phyloP scores from a whole-genome alignment of 2,329 filamentous ascomycete genomes.

The Claviceps sp. region DNA sequence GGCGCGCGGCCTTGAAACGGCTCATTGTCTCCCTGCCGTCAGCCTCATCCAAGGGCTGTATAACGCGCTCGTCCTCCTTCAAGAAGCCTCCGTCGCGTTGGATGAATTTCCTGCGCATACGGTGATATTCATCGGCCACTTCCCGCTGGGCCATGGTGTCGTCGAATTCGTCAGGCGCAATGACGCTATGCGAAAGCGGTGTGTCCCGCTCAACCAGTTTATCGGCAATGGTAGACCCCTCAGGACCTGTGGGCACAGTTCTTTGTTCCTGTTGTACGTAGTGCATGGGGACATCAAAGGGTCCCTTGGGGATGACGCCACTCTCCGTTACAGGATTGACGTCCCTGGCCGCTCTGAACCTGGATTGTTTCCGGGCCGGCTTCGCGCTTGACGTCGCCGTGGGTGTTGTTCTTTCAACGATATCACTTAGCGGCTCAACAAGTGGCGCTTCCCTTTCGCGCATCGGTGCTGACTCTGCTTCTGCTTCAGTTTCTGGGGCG shows the following conservation, averaged over 20 bases:
- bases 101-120: constrained; percentile 69
- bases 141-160: constrained; percentile 58
- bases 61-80: constrained; percentile 53
- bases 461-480: constrained; percentile 7
- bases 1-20: constrained; percentile 58
- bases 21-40: constrained; percentile 54
- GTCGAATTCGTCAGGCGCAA: constrained; percentile 54
- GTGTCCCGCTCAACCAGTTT: constrained; percentile 42
- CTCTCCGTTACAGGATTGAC: constrained; percentile 4
- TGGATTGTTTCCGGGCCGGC: constrained; percentile 28
- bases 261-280: constrained; percentile 26
- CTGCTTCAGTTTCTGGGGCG: constrained; percentile 27
- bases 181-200: constrained; percentile 10
- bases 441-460: constrained; percentile 17
- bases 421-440: constrained; percentile 37
- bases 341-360: constrained; percentile 35
- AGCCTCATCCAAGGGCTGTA: constrained; percentile 54
- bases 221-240: constrained; percentile 44
- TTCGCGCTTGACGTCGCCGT: constrained; percentile 17
- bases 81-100: constrained; percentile 72
- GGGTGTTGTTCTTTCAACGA: constrained; percentile 32
- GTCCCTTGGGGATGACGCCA: constrained; percentile 22
- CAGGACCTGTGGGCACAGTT: constrained; percentile 33
- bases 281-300: constrained; percentile 28
- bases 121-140: constrained; percentile 72